A percentile compares a stretch with the other conserved stretches of the same genome.
Conservation (phyloP, 768 basidiomycete genomes). For the Hypsizygus marmoreus region DNA sequence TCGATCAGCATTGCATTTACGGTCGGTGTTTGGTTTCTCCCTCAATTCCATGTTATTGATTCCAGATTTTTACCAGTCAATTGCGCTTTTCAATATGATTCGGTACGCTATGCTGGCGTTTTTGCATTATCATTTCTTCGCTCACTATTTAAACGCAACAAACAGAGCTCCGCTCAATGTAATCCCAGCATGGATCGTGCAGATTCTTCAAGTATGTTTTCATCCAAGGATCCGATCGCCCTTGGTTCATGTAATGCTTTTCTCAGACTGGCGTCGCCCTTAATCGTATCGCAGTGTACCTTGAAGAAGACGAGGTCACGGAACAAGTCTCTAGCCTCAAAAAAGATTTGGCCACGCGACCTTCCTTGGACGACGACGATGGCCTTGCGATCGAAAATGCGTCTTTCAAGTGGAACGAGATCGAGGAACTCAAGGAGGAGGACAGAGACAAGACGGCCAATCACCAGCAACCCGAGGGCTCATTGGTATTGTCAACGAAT, state of each 20-base stretch:
- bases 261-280: constrained; percentile 61
- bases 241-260: neutral
- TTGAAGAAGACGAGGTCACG: constrained; percentile 70
- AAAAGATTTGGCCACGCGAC: constrained; percentile 30
- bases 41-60: neutral
- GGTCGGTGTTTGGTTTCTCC: constrained; percentile 35
- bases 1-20: constrained; percentile 86
- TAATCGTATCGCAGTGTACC: constrained; percentile 66
- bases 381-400: constrained; percentile 62
- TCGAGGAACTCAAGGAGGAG: constrained; percentile 29
- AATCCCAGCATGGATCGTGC: constrained; percentile 79
- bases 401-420: constrained; percentile 64
- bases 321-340: constrained; percentile 70
- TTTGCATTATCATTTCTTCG: neutral
- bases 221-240: neutral
- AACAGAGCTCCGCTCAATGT: constrained; percentile 69
- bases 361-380: constrained; percentile 31
- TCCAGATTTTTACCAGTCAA: constrained; percentile 51
- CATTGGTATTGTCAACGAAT: too few relatives aligned
- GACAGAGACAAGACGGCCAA: too few relatives aligned
- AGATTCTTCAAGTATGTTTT: constrained; percentile 59
- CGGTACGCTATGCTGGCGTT: constrained; percentile 37
- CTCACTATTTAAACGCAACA: neutral
- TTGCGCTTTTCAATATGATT: constrained; percentile 86
- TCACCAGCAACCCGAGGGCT: too few relatives aligned